Conservation (phyloP, 2,329 filamentous ascomycete species). For the Cephalotrichum gorgonifer region DNA sequence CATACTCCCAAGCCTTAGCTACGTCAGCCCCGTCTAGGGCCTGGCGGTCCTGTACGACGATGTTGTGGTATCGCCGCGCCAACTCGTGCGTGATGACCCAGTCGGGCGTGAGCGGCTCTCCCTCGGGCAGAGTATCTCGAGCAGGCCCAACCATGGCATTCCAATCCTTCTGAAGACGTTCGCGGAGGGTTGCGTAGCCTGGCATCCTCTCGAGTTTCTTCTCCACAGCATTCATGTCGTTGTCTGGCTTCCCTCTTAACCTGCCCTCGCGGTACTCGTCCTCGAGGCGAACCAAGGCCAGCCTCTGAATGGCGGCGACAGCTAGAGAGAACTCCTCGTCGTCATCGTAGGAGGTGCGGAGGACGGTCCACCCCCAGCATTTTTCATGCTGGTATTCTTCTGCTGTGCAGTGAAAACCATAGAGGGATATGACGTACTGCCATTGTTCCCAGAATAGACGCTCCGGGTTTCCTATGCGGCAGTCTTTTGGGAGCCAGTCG, state of each 20-base stretch:
- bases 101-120: constrained; percentile 3
- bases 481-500: background rate
- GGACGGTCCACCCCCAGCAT: constrained; percentile 6
- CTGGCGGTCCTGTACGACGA: constrained; percentile 4
- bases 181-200: background rate
- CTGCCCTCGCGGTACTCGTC: background rate
- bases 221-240: background rate
- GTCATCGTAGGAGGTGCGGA: constrained; percentile 6
- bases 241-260: background rate
- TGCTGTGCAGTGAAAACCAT: background rate
- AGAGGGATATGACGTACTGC: background rate
- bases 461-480: background rate
- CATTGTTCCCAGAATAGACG: background rate
- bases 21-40: constrained; percentile 2
- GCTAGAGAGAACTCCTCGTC: constrained; percentile 4
- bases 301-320: constrained; percentile 3
- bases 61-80: constrained; percentile 2
- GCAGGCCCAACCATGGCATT: constrained; percentile 7
- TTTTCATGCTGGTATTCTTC: constrained; percentile 4
- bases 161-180: constrained; percentile 2
- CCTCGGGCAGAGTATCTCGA: constrained; percentile 5
- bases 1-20: constrained; percentile 4
- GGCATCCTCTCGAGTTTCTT: background rate
- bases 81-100: constrained; percentile 6
- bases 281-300: constrained; percentile 3